Base-by-base conservation (phyloP, 306 rosid genomes). In the Citrullus mucosospermus region DNA sequence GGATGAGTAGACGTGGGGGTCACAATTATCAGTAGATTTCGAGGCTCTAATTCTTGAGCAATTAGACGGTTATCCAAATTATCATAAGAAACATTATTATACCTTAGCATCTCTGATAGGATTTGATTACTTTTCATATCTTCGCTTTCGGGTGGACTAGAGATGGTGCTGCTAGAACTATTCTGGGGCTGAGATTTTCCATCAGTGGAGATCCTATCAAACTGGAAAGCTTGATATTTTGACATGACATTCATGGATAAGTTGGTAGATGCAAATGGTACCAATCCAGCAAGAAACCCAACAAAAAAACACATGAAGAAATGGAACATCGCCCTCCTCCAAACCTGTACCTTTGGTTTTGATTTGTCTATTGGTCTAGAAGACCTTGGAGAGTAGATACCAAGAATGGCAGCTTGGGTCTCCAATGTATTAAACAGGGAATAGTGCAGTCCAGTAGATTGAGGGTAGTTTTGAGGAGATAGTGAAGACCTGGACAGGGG, bases 11-110 rank as follows among this genome's bases (percentile, higher is more conserved):
- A 56, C 0, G 97, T 88, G 2, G 97, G 90, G 8, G 98, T 95
- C 81, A 95, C 93, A 60, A 95, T 80, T 75, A 95, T 85, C 79
- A 95, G 88, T 83, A 92, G 96, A 88, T 91, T 92, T 28, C 36
- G 88, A 74, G 83, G 78, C 82, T 83, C 91, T 75, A 85, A 69
- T 56, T 86, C 81, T 71, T 83, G 85, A 68, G 54, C 43, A 63
- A 82, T 58, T 39, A 63, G 53, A 20, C 55, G 80, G 65, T 56
- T 80, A 76, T 65, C 46, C 14, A 50, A 32, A 9, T 77, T 68
- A 43, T 81, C 55, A 58, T 82, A 56, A 56, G 86, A 44, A 54
- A 79, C 74, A 32, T 51, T 88, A 56, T 85, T 88, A 56, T 85
- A 83, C 17, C 38, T 25, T 46, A 77, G 80, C 58, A 16, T 20